These are phyloP conservation scores for Camellia granthamiana DNA, from an alignment of 148 eudicot genomes.

Conservation along the genomic window DNA sequence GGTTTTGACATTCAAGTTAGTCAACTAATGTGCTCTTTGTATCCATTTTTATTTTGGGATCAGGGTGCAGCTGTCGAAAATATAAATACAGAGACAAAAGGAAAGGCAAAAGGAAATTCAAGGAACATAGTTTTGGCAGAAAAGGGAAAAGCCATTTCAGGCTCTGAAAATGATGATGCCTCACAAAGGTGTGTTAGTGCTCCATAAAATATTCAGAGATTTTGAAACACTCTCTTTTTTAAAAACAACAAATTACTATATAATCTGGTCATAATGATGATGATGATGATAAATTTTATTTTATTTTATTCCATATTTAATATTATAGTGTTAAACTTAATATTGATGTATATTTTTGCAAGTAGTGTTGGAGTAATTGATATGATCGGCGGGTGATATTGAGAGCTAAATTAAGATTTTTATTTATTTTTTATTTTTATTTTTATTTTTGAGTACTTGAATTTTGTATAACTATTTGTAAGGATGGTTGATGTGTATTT, in stretches of 20 bases:
- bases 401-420: too few relatives aligned
- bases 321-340: too few relatives aligned
- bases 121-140: conserved; percentile 31
- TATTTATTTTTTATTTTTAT: too few relatives aligned
- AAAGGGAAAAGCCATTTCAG: conserved; percentile 63
- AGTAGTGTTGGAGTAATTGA: too few relatives aligned
- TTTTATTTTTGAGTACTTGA: too few relatives aligned
- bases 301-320: too few relatives aligned
- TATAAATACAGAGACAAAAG: conserved; percentile 43
- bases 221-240: background rate
- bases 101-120: conserved; percentile 44
- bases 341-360: too few relatives aligned
- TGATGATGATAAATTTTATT: background rate
- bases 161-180: conserved; percentile 74
- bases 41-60: background rate
- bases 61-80: background rate
- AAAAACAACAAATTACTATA: background rate
- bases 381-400: too few relatives aligned
- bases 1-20: too few relatives aligned
- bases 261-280: background rate
- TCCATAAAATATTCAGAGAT: background rate
- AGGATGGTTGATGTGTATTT: too few relatives aligned
- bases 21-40: background rate
- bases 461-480: too few relatives aligned
- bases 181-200: conserved; percentile 49